Base-by-base conservation (phyloP, 1,139 yeast species). In the Debaryomycetaceae sp. region DNA sequence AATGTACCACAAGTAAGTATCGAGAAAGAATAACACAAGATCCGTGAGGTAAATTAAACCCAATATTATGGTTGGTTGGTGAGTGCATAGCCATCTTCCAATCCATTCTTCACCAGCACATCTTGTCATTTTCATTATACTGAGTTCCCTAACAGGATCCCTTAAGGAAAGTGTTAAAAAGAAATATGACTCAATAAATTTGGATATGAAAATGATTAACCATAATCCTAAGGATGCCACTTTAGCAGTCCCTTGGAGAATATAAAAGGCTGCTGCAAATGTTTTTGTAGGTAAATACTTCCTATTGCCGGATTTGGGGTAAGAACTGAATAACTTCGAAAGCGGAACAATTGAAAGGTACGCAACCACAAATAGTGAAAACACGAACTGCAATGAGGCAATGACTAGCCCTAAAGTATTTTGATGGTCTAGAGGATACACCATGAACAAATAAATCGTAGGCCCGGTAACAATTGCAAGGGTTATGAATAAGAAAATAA, bases 1-100 rank as follows among this genome's bases (percentile, higher is more conserved):
- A 47, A 87, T 82, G 55, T 87, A 88, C 96, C 96, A 88, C 29
- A 88, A 72, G 51, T 88, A 88, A 1, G 96, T 87, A 53, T 88
- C 96, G 43, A 88, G 68, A 53, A 88, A 86, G 56, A 87, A 88
- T 34, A 88, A 65, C 1, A 85, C 73, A 60, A 87, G 66, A 56
- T 87, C 92, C 0, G 91, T 81, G 15, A 82, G 44, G 31, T 75
- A 65, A 57, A 87, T 76, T 35, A 85, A 59, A 0, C 63, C 63
- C 31, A 88, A 58, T 0, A 83, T 68, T 7, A 86, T 55, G 36
- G 63, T 66, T 0, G 89, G 81, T 44, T 87, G 94, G 37, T 74
- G 63, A 17, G 55, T 52, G 56, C 96, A 88, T 1, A 87, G 43
- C 7, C 63, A 35, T 1, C 58, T 59, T 0, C 85, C 83, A 4